These are phyloP conservation scores for Shiraia sp. DNA, from an alignment of 2,329 filamentous ascomycete genomes.

Conservation along the genomic window DNA sequence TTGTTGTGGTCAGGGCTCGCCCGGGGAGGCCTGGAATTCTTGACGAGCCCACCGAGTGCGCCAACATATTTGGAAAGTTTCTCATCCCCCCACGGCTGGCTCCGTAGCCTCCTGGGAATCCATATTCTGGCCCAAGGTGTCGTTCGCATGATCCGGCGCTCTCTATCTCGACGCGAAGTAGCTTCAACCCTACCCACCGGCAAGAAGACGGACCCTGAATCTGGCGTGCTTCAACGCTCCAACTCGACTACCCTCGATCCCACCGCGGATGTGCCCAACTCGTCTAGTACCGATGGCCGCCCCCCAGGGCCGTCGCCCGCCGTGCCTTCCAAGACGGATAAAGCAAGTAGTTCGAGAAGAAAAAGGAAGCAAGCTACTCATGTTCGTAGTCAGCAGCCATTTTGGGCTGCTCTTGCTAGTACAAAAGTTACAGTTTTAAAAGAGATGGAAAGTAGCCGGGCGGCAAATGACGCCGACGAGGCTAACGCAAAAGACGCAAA, in stretches of 20 bases:
- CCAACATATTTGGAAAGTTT: conserved; percentile 42
- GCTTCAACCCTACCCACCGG: conserved; percentile 38
- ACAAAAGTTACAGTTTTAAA: conserved; percentile 97
- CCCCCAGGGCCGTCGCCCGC: conserved; percentile 56
- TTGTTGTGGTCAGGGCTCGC: conserved; percentile 45
- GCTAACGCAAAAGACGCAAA: conserved; percentile 77
- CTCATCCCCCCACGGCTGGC: conserved; percentile 62
- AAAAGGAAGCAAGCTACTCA: conserved; percentile 89
- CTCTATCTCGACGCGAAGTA: conserved; percentile 44
- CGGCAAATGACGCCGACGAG: conserved; percentile 71
- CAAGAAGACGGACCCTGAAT: conserved; percentile 63
- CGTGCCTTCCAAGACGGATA: conserved; percentile 59
- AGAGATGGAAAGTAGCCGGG: conserved; percentile 73
- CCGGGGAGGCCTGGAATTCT: conserved; percentile 46
- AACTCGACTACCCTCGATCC: conserved; percentile 43
- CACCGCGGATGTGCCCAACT: conserved; percentile 56
- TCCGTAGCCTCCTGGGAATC: conserved; percentile 70
- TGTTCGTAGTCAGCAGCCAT: conserved; percentile 84
- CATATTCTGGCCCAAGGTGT: conserved; percentile 76
- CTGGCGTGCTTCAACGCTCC: conserved; percentile 47
- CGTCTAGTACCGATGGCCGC: conserved; percentile 52
- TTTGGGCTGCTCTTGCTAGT: conserved; percentile 92
- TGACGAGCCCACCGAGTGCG: conserved; percentile 43
- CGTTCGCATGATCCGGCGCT: conserved; percentile 66
- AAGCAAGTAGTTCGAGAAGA: conserved; percentile 73